Percentiles rank a stretch among this genome's conserved stretches.
Evolutionary conservation across 108 stramenopile genomes (phyloP).

Genomic region (Stephanodiscus triporus): DNA sequence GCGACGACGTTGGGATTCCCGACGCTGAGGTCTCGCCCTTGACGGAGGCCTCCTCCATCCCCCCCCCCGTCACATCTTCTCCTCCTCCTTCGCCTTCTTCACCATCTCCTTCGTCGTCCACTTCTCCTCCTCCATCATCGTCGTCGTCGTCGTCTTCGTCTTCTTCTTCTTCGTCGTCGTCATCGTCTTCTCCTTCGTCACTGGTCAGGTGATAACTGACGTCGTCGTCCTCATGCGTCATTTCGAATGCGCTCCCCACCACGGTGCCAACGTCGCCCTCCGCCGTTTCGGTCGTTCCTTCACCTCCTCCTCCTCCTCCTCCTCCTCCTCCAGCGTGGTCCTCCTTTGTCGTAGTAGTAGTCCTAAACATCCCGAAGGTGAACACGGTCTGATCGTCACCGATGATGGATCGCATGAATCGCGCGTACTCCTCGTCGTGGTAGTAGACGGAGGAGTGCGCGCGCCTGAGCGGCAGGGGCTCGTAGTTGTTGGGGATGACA

Average conservation of each 20-base stretch:
- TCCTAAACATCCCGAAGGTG: slow-evolving; percentile 38
- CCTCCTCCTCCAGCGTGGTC: background rate
- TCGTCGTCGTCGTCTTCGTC: no score
- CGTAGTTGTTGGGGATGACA: no score
- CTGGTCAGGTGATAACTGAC: slow-evolving; percentile 47
- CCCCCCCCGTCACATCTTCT: background rate
- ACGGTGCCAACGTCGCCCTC: slow-evolving; percentile 23
- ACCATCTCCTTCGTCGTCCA: slow-evolving; percentile 9
- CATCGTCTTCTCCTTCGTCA: slow-evolving; percentile 51
- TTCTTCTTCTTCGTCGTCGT: slow-evolving; percentile 50
- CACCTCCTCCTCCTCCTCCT: no score
- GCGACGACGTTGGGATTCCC: background rate
- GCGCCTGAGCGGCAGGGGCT: background rate
- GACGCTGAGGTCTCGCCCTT: background rate
- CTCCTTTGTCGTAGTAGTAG: background rate
- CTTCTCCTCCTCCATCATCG: slow-evolving; percentile 3
- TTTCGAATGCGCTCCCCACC: slow-evolving; percentile 1
- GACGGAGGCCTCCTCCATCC: slow-evolving; percentile 8
- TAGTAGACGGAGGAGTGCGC: background rate
- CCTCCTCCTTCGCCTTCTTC: background rate
- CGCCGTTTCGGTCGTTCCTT: no score
- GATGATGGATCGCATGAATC: slow-evolving; percentile 42
- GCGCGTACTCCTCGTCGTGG: slow-evolving; percentile 41
- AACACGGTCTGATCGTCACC: slow-evolving; percentile 33
- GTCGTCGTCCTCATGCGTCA: slow-evolving; percentile 43